phyloP scores from a whole-genome alignment of 176 grass and related monocot genomes.

The Alloteropsis semialata region DNA sequence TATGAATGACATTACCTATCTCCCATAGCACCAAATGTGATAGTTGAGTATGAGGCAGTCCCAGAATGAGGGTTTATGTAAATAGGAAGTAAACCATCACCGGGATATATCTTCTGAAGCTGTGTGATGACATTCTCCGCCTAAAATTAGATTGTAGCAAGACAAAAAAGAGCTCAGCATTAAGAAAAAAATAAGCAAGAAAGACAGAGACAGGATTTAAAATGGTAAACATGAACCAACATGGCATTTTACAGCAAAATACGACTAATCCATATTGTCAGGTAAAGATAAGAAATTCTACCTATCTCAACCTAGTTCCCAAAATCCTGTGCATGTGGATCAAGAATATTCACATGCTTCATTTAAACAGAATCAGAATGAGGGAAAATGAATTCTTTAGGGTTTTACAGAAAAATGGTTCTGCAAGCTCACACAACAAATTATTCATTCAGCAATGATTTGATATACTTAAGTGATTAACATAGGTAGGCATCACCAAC shows the following conservation, averaged over 20 bases:
- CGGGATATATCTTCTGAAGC: conserved; percentile 96
- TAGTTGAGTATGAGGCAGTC: conserved; percentile 81
- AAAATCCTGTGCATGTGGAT: not conserved
- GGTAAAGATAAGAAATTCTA: not conserved
- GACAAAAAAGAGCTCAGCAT: conserved; percentile 12
- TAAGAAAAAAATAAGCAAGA: not conserved
- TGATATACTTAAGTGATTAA: not conserved
- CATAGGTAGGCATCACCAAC: not conserved
- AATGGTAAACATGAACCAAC: not conserved
- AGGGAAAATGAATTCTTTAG: not conserved
- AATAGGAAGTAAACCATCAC: conserved; percentile 94
- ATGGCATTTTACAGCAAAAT: not conserved
- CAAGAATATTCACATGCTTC: not conserved
- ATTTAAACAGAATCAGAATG: not conserved
- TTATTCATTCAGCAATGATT: not conserved
- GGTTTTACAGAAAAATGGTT: not conserved
- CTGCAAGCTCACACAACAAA: not conserved
- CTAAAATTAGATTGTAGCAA: conserved; percentile 44
- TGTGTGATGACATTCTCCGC: conserved; percentile 85
- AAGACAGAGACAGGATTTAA: not conserved
- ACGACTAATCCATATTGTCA: not conserved
- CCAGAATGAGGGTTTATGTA: conserved; percentile 97
- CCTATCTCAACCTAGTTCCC: not conserved
- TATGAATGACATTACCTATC: conserved; percentile 68
- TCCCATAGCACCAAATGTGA: conserved; percentile 99